Percentiles rank a stretch among this genome's conserved stretches.
These are phyloP conservation scores for Hypoxylon intermedium DNA, from an alignment of 495 filamentous ascomycete genomes.

Conservation along the genomic window DNA sequence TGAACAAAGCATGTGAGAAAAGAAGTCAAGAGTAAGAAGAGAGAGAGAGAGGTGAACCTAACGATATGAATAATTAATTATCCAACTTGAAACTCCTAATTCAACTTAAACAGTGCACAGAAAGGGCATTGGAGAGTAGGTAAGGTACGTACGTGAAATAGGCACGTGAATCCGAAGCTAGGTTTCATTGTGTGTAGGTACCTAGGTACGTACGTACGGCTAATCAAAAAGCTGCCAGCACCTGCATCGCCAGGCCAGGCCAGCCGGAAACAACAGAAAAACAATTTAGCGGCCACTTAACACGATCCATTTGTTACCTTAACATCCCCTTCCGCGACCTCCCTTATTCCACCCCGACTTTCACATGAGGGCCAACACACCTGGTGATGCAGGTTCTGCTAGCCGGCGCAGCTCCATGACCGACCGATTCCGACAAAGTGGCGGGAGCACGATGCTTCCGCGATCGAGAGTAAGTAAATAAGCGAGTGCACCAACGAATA, in stretches of 20 bases:
- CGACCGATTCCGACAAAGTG: constrained; percentile 47
- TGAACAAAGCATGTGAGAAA: too few species aligned
- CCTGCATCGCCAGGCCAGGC: constrained; percentile 24
- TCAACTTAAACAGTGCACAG: too few species aligned
- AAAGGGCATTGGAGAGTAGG: too few species aligned
- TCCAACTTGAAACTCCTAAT: too few species aligned
- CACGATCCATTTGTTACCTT: neutral
- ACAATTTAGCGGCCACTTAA: constrained; percentile 27
- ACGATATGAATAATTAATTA: too few species aligned
- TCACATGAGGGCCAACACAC: constrained; percentile 6
- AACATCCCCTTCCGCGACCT: neutral
- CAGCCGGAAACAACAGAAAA: constrained; percentile 37
- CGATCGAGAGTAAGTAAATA: constrained; percentile 55
- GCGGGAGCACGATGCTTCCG: constrained; percentile 40
- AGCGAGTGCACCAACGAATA: neutral
- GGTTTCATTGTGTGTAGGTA: neutral
- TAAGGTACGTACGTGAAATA: too few species aligned
- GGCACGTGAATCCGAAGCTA: too few species aligned
- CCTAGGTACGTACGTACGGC: neutral
- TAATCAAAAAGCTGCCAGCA: too few species aligned
- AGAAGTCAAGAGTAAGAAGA: too few species aligned
- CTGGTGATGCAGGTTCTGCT: neutral
- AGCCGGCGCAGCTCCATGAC: constrained; percentile 31
- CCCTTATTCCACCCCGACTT: neutral
- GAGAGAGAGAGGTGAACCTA: too few species aligned